Conservation (phyloP, 2,329 filamentous ascomycete species). For the Xenosphaeropsis pyriputrescens region DNA sequence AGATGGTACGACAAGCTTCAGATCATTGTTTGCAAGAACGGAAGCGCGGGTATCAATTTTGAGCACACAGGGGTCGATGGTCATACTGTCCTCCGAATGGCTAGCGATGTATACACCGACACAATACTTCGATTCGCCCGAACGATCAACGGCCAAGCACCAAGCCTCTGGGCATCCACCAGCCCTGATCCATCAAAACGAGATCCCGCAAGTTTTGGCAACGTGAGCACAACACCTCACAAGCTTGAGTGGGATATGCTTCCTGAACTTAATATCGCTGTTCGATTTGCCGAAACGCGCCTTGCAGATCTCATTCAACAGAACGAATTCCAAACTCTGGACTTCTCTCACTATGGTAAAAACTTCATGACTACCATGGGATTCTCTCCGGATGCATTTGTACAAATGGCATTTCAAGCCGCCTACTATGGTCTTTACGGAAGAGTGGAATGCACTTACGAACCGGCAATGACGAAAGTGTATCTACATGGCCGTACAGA, state of each 20-base stretch:
- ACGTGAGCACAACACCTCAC: conserved; percentile 85
- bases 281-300: conserved; percentile 90
- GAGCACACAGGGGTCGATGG: conserved; percentile 97
- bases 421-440: conserved; percentile 97
- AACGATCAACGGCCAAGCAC: conserved; percentile 88
- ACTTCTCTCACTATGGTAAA: conserved; percentile 83
- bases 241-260: conserved; percentile 98
- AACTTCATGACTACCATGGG: conserved; percentile 97
- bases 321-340: conserved; percentile 87
- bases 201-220: conserved; percentile 79
- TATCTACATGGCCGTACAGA: conserved; percentile 91
- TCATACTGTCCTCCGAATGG: conserved; percentile 90
- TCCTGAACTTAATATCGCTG: conserved; percentile 76
- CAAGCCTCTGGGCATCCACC: conserved; percentile 77
- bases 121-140: conserved; percentile 92
- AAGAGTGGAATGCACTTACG: conserved; percentile 86
- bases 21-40: conserved; percentile 98
- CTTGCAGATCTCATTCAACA: conserved; percentile 91
- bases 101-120: conserved; percentile 92
- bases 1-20: conserved; percentile 99
- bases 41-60: conserved; percentile 96
- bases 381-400: conserved; percentile 91
- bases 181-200: conserved; percentile 89
- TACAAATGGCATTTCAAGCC: conserved; percentile 98
- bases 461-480: conserved; percentile 95